Evolutionary conservation across 768 basidiomycete genomes (phyloP).

Genomic region (Xanthoconium purpureum): DNA sequence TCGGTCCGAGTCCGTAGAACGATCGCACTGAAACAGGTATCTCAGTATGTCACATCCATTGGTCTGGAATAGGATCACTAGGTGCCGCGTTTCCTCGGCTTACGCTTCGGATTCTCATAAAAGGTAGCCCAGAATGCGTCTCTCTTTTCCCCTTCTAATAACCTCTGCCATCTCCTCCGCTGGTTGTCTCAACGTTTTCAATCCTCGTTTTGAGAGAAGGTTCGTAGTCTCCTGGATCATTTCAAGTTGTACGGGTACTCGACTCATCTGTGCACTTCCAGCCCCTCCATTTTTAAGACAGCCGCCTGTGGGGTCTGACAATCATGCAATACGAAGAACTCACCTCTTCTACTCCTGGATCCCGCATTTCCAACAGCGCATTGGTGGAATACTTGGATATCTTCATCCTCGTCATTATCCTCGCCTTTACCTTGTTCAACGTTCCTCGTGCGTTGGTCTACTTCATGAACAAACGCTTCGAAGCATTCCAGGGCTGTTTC

Average conservation of each 20-base stretch:
- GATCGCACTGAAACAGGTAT: too few relatives aligned
- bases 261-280: background rate
- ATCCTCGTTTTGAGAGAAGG: too few relatives aligned
- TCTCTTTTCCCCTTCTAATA: background rate
- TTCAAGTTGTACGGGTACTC: too few relatives aligned
- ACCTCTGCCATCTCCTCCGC: background rate
- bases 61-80: too few relatives aligned
- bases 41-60: too few relatives aligned
- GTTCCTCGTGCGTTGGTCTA: constrained; percentile 50
- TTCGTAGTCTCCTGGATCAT: background rate
- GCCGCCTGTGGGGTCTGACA: background rate
- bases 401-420: constrained; percentile 41
- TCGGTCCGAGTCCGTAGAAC: too few relatives aligned
- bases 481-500: constrained; percentile 50
- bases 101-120: background rate
- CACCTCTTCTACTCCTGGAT: background rate
- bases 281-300: background rate
- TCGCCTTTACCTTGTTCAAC: constrained; percentile 38
- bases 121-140: background rate
- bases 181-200: background rate
- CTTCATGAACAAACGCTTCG: constrained; percentile 41
- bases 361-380: background rate
- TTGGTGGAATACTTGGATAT: constrained; percentile 39
- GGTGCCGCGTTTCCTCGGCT: too few relatives aligned
- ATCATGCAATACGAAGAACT: constrained; percentile 8